Conservation (phyloP, 2,329 filamentous ascomycete species). For the Colletotrichum costaricense region DNA sequence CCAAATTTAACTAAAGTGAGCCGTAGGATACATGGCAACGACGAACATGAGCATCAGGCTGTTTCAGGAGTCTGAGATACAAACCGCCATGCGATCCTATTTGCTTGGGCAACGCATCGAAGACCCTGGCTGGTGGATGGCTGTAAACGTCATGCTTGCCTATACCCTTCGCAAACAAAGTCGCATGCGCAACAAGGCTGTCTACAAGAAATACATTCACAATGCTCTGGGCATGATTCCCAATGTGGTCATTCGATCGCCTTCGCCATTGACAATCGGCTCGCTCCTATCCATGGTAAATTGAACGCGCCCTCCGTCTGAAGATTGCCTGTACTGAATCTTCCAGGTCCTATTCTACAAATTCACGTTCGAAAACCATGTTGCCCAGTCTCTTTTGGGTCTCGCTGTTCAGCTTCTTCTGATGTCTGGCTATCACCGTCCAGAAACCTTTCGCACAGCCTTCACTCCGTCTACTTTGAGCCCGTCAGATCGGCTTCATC, state of each 20-base stretch:
- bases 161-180: too few species aligned
- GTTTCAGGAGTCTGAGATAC: too few species aligned
- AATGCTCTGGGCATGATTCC: slow-evolving; percentile 7
- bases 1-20: too few species aligned
- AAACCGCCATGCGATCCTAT: too few species aligned
- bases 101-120: too few species aligned
- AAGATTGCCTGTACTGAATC: not conserved
- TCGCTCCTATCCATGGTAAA: slow-evolving; percentile 5
- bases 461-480: not conserved
- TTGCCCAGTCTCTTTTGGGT: not conserved
- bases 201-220: not conserved
- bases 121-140: too few species aligned
- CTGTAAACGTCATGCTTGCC: too few species aligned
- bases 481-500: not conserved
- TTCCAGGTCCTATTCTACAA: not conserved
- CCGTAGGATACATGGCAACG: too few species aligned
- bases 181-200: too few species aligned
- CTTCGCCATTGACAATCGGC: slow-evolving; percentile 3
- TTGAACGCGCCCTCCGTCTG: too few species aligned
- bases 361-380: not conserved
- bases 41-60: too few species aligned
- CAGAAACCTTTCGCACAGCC: not conserved
- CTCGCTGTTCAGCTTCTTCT: slow-evolving; percentile 2
- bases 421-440: slow-evolving; percentile 2
- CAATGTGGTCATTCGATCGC: not conserved